Evolutionary conservation across 345 rosid genomes (phyloP).

Genomic region (Linum lewisii): DNA sequence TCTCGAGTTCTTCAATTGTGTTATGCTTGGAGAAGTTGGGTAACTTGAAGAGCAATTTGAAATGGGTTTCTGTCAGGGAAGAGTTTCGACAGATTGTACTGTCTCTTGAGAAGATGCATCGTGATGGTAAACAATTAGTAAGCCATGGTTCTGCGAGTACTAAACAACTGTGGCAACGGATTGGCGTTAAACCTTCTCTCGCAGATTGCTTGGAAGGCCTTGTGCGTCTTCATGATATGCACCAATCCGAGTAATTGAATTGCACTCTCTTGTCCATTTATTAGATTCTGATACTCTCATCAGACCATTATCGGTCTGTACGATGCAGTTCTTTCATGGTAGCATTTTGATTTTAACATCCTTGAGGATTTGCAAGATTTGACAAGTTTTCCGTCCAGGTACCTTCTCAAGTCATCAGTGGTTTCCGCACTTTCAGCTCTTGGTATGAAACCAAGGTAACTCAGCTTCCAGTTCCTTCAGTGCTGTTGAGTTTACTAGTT

Average conservation of each 20-base stretch:
- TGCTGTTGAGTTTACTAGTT: no score
- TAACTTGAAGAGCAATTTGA: not conserved
- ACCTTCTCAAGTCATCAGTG: conserved; percentile 53
- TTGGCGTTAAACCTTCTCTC: conserved; percentile 66
- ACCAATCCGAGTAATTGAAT: conserved; percentile 50
- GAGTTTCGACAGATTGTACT: conserved; percentile 46
- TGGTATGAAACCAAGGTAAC: conserved; percentile 52
- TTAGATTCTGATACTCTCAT: no score
- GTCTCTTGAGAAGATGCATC: conserved; percentile 41
- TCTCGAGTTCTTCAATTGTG: not conserved
- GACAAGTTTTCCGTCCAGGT: conserved; percentile 26
- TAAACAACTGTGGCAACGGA: conserved; percentile 35
- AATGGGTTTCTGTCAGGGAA: conserved; percentile 30
- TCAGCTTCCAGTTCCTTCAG: not conserved
- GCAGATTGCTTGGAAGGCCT: conserved; percentile 71
- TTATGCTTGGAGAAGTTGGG: not conserved
- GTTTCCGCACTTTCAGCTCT: conserved; percentile 58
- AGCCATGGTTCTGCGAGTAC: conserved; percentile 35
- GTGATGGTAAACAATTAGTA: conserved; percentile 43
- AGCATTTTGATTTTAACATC: no score
- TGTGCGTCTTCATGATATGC: conserved; percentile 54
- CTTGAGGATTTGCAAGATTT: not conserved
- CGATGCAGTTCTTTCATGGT: not conserved
- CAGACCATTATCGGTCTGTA: no score
- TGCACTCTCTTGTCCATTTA: not conserved